phyloP scores from a whole-genome alignment of 148 eudicot species.

The Cornus kousa region DNA sequence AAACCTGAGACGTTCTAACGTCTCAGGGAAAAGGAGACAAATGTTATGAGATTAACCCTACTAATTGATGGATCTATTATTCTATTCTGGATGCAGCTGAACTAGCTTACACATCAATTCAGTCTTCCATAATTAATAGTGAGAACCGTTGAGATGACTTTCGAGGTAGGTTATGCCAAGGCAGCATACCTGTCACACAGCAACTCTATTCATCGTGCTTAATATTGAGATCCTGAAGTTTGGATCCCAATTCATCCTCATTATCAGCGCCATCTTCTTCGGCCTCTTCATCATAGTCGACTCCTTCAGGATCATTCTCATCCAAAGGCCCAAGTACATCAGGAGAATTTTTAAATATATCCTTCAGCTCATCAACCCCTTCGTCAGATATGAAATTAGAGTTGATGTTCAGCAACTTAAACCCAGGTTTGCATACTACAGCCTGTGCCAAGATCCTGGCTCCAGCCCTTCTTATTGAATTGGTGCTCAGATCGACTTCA shows the following conservation, averaged over 20 bases:
- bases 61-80: not conserved
- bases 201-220: slow-evolving; percentile 35
- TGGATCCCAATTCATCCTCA: slow-evolving; percentile 51
- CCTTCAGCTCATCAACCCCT: slow-evolving; percentile 68
- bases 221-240: slow-evolving; percentile 59
- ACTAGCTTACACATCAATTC: not conserved
- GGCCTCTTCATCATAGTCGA: slow-evolving; percentile 54
- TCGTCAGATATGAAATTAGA: slow-evolving; percentile 71
- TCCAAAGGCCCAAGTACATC: slow-evolving; percentile 61
- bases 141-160: not conserved
- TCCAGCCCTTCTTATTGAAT: slow-evolving; percentile 60
- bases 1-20: not conserved
- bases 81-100: not conserved
- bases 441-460: slow-evolving; percentile 60
- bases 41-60: not conserved
- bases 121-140: not conserved
- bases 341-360: slow-evolving; percentile 49
- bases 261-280: slow-evolving; percentile 40
- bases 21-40: not conserved
- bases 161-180: not conserved
- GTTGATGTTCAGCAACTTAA: slow-evolving; percentile 49
- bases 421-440: slow-evolving; percentile 46
- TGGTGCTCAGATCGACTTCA: slow-evolving; percentile 64
- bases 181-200: not conserved
- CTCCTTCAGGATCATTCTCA: slow-evolving; percentile 82